A percentile compares a stretch with the other conserved stretches of the same genome.
phyloP scores from a whole-genome alignment of 1,139 yeast genomes.

The Pichia sp. region DNA sequence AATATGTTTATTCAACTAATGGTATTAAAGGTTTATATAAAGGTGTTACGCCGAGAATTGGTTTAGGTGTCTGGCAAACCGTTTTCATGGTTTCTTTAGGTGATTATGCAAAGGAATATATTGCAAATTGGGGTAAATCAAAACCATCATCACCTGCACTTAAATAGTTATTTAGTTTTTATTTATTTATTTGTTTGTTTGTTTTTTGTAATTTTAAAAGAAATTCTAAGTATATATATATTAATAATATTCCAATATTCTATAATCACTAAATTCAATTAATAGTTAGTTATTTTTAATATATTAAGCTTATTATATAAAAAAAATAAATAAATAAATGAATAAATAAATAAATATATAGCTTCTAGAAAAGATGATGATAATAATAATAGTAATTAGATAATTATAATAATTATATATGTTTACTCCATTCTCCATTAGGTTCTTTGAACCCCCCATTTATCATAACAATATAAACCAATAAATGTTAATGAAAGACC shows the following conservation, averaged over 20 bases:
- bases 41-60: constrained; percentile 96
- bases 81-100: constrained; percentile 99
- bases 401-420: no score
- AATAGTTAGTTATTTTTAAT: no score
- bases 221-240: no score
- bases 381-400: no score
- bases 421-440: background rate
- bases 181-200: background rate
- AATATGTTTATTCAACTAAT: constrained; percentile 72
- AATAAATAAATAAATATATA: no score
- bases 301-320: no score
- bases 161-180: constrained; percentile 1
- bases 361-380: no score
- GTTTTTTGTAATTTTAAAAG: background rate
- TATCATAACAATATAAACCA: constrained; percentile 65
- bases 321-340: no score
- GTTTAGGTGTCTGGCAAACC: constrained; percentile 97
- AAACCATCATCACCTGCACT: constrained; percentile 21
- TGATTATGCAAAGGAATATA: constrained; percentile 73
- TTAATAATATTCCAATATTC: no score
- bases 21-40: constrained; percentile 90
- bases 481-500: constrained; percentile 66
- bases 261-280: no score
- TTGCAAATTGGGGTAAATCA: constrained; percentile 34
- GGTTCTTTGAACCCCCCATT: constrained; percentile 49